Evolutionary conservation across 805 yeast genomes (phyloP).

Genomic region (Teunomyces barrocoloradensis): DNA sequence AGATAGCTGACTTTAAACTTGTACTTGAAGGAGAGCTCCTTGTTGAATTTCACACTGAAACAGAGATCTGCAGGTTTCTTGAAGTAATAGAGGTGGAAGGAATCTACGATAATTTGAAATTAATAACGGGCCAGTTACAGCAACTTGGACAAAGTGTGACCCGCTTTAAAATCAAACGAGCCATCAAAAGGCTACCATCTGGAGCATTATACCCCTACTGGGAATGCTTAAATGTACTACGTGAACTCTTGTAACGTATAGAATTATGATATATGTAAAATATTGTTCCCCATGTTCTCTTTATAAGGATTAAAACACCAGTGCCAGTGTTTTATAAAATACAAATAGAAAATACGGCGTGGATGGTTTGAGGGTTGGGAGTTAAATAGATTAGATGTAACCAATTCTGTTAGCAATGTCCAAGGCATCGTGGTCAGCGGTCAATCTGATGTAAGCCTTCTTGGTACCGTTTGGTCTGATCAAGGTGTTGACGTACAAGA

Average conservation of each 20-base stretch:
- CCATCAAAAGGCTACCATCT: slow-evolving; percentile 2
- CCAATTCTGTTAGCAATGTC: slow-evolving; percentile 99
- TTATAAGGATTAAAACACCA: slow-evolving; percentile 11
- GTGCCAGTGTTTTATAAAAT: slow-evolving; percentile 9
- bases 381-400: slow-evolving; percentile 67
- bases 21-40: slow-evolving; percentile 8
- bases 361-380: slow-evolving; percentile 6
- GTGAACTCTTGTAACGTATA: slow-evolving; percentile 8
- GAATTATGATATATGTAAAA: slow-evolving; percentile 7
- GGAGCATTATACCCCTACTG: slow-evolving; percentile 13
- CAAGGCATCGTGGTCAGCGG: slow-evolving; percentile 99
- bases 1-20: slow-evolving; percentile 22
- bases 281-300: slow-evolving; percentile 6
- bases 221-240: slow-evolving; percentile 11
- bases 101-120: slow-evolving; percentile 7
- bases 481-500: slow-evolving; percentile 90
- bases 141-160: neutral
- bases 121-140: slow-evolving; percentile 7
- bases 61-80: slow-evolving; percentile 27
- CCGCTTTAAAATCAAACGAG: slow-evolving; percentile 4
- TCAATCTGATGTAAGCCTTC: slow-evolving; percentile 98
- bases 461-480: slow-evolving; percentile 99
- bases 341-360: slow-evolving; percentile 10
- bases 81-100: slow-evolving; percentile 14
- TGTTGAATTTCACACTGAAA: slow-evolving; percentile 21